These are phyloP conservation scores for Santalum album DNA, from an alignment of 164 flowering plant species.

Conservation along the genomic window DNA sequence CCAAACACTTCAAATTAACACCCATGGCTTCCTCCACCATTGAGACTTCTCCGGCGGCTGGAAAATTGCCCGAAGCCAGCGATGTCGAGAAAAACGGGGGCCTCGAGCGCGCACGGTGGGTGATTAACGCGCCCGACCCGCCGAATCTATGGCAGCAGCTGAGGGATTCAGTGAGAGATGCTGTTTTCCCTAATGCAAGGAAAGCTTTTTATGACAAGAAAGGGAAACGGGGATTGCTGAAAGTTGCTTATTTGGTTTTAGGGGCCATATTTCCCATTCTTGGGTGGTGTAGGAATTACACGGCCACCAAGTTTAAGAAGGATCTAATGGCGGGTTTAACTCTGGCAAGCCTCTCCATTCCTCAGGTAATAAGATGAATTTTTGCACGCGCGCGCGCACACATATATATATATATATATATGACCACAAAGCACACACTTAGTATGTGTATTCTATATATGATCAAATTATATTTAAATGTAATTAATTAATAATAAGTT, in stretches of 20 bases:
- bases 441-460: not conserved
- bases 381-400: too few species aligned
- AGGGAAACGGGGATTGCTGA: not conserved
- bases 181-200: conserved; percentile 4
- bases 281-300: conserved; percentile 16
- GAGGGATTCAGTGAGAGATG: conserved; percentile 11
- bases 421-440: too few species aligned
- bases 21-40: conserved; percentile 10
- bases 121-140: conserved; percentile 26
- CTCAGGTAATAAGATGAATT: conserved; percentile 18
- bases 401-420: too few species aligned
- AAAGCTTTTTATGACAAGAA: not conserved
- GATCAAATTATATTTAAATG: too few species aligned
- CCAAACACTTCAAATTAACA: conserved; percentile 36
- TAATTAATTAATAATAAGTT: too few species aligned
- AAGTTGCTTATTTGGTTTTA: not conserved
- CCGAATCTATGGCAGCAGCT: conserved; percentile 24
- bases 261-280: conserved; percentile 18
- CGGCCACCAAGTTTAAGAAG: conserved; percentile 12
- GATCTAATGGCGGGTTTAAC: conserved; percentile 32
- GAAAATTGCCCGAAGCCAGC: not conserved
- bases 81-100: conserved; percentile 13
- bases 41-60: not conserved
- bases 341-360: conserved; percentile 37
- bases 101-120: conserved; percentile 22